These are phyloP conservation scores for Cymbopogon flexuosus DNA, from an alignment of 202 grass and related monocot species.

Conservation along the genomic window DNA sequence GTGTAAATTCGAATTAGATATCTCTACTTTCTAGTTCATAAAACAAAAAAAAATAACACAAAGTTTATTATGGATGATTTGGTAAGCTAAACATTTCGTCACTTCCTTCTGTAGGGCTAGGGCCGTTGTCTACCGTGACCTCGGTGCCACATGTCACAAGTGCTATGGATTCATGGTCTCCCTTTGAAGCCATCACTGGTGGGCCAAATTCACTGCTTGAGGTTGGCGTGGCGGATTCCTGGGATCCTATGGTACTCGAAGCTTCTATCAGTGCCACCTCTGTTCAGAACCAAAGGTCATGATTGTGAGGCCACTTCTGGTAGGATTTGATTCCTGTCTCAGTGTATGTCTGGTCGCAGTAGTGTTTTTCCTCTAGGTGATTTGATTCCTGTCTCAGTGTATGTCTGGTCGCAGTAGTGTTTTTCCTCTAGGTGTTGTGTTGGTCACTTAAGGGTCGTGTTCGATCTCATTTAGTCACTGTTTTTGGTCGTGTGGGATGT, in stretches of 20 bases:
- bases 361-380: neutral
- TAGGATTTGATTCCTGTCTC: neutral
- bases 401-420: neutral
- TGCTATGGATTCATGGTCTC: neutral
- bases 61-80: neutral
- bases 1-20: neutral
- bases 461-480: neutral
- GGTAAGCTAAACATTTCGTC: neutral
- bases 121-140: neutral
- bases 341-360: neutral
- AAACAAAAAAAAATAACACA: neutral
- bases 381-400: neutral
- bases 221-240: neutral
- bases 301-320: neutral
- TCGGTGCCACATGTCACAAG: neutral
- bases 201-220: neutral
- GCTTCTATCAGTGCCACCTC: neutral
- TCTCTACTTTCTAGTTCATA: neutral
- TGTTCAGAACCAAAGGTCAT: neutral
- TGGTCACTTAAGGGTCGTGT: too few species aligned
- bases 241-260: neutral
- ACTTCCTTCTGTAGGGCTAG: neutral
- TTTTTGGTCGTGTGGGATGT: neutral
- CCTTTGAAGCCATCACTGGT: neutral
- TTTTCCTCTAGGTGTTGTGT: neutral